Conservation (phyloP, 805 yeast species). For the Cyberlindnera xishuangbannaensis region DNA sequence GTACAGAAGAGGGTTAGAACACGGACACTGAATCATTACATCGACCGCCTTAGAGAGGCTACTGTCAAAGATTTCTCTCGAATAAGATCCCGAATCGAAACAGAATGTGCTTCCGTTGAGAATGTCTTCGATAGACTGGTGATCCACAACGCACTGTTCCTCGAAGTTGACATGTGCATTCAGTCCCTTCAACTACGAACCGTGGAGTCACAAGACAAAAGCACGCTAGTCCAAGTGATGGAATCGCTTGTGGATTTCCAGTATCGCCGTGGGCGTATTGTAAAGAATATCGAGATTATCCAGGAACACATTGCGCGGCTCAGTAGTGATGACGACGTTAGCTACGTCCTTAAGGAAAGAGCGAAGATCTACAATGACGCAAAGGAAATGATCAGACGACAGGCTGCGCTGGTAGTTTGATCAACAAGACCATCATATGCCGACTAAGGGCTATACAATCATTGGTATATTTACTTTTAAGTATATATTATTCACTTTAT, state of each 20-base stretch:
- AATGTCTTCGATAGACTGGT: slow-evolving; percentile 8
- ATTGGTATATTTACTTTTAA: too few species aligned
- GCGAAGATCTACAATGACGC: slow-evolving; percentile 26
- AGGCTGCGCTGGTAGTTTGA: too few species aligned
- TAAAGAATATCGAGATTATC: slow-evolving; percentile 14
- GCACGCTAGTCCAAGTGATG: neutral
- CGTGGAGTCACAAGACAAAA: neutral
- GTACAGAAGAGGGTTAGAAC: slow-evolving; percentile 17
- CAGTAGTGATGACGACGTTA: slow-evolving; percentile 19
- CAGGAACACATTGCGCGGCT: slow-evolving; percentile 10
- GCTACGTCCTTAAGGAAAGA: slow-evolving; percentile 25
- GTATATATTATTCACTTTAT: too few species aligned
- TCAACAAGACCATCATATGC: neutral
- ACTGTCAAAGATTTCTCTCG: slow-evolving; percentile 17
- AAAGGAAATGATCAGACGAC: slow-evolving; percentile 19
- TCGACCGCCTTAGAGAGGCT: slow-evolving; percentile 15
- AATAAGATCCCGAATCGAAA: slow-evolving; percentile 11
- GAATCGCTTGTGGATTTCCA: slow-evolving; percentile 4
- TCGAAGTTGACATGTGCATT: slow-evolving; percentile 1
- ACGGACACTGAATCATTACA: slow-evolving; percentile 14
- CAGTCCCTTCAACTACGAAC: neutral
- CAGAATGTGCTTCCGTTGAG: slow-evolving; percentile 7
- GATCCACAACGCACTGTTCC: slow-evolving; percentile 11
- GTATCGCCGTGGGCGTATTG: slow-evolving; percentile 4
- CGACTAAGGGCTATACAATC: neutral